Evolutionary conservation across 495 filamentous ascomycete genomes (phyloP).

Genomic region (Xylaria longipes): DNA sequence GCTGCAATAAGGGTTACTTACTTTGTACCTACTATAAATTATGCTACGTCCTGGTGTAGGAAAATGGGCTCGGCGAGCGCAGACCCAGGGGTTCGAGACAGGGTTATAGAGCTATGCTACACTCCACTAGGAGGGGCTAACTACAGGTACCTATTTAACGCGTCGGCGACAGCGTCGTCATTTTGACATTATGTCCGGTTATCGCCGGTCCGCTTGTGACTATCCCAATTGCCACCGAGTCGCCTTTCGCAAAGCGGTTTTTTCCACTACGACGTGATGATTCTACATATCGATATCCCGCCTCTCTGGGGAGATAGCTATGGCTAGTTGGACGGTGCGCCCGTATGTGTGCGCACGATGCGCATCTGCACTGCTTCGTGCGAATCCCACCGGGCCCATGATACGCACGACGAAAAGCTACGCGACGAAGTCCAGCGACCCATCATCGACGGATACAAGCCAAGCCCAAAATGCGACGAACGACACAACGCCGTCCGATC

Average conservation of each 20-base stretch:
- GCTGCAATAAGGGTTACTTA: too few relatives aligned
- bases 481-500: neutral
- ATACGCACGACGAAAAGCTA: conserved; percentile 26
- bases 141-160: too few relatives aligned
- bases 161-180: neutral
- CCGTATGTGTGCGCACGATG: conserved; percentile 37
- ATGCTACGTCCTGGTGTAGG: too few relatives aligned
- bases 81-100: too few relatives aligned
- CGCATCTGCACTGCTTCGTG: conserved; percentile 21
- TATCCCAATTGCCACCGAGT: conserved; percentile 7
- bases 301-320: conserved; percentile 21
- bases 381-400: conserved; percentile 13
- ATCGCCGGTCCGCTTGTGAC: neutral
- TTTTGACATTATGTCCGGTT: conserved; percentile 9
- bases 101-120: too few relatives aligned
- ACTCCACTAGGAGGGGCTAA: too few relatives aligned
- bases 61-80: too few relatives aligned
- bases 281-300: neutral
- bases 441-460: neutral
- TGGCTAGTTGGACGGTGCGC: conserved; percentile 30
- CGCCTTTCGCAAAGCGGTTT: neutral
- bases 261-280: neutral
- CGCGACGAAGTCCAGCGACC: conserved; percentile 22
- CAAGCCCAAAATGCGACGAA: conserved; percentile 12
- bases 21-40: too few relatives aligned